Base-by-base conservation (phyloP, 1,139 yeast genomes). In the Casaregolazyma lundiana region DNA sequence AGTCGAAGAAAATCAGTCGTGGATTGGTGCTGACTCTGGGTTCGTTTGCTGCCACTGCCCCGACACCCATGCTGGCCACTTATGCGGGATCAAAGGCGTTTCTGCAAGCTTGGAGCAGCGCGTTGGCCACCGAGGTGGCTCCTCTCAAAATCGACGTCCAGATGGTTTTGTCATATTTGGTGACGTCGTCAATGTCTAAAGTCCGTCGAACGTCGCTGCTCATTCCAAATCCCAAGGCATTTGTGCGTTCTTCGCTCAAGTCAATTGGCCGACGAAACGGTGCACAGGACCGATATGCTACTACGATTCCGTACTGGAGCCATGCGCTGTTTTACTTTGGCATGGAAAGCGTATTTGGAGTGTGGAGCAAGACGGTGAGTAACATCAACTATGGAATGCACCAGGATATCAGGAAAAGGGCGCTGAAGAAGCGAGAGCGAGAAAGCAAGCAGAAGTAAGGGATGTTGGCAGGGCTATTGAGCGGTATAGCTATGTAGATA, bases 21-120 rank as follows among this genome's bases (percentile, higher is more conserved):
- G 96, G 96, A 35, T 76, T 92, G 60, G 78, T 94, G 51, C 71
- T 92, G 60, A 89, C 95, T 36, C 88, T 92, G 97, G 97, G 98
- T 34, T 90, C 97, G 1, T 92, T 92, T 63, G 96, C 96, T 45
- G 99, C 97, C 1, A 75, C 89, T 55, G 74, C 87, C 45, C 98
- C 98, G 47, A 84, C 96, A 15, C 97, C 98, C 18, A 76, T 81
- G 58, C 76, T 94, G 60, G 96, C 97, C 18, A 84, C 92, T 6
- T 92, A 92, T 70, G 85, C 97, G 15, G 99, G 98, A 13, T 89
- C 97, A 44, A 92, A 92, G 71, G 90, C 96, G 5, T 92, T 92
- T 67, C 74, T 92, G 60, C 97, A 92, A 69, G 78, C 81, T 48
- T 92, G 98, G 98, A 85, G 92, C 45, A 72, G 77, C 49, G 90